Percentiles rank a stretch among this genome's conserved stretches.
phyloP scores from a whole-genome alignment of 2,329 filamentous ascomycete genomes.

The Fusarium transvaalense region DNA sequence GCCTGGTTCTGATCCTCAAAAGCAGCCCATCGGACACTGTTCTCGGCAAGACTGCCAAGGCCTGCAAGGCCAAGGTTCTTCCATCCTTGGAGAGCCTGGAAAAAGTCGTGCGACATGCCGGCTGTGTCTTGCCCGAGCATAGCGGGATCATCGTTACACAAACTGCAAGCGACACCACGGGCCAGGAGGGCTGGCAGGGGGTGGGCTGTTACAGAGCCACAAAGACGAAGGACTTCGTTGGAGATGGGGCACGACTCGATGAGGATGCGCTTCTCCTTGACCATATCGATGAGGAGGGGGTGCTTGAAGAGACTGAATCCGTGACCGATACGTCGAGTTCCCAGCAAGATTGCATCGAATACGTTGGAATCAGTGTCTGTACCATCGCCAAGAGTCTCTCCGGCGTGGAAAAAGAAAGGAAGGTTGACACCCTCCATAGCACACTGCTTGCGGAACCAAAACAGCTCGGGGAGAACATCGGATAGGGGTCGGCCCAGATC shows the following conservation, averaged over 20 bases:
- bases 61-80: constrained; percentile 91
- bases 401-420: constrained; percentile 96
- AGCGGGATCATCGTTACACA: constrained; percentile 92
- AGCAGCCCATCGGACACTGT: constrained; percentile 89
- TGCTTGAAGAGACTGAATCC: constrained; percentile 92
- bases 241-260: constrained; percentile 92
- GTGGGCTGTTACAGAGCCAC: constrained; percentile 80
- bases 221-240: constrained; percentile 87
- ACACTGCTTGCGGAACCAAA: constrained; percentile 94
- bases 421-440: constrained; percentile 81
- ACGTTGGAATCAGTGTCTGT: constrained; percentile 82
- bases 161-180: constrained; percentile 83
- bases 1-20: constrained; percentile 82
- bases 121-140: constrained; percentile 86
- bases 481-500: constrained; percentile 80
- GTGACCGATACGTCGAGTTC: constrained; percentile 89
- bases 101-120: constrained; percentile 93
- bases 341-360: constrained; percentile 88
- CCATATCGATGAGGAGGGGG: constrained; percentile 86
- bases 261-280: constrained; percentile 88
- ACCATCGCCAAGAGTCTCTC: constrained; percentile 84
- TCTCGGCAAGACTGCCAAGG: constrained; percentile 88
- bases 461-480: constrained; percentile 84
- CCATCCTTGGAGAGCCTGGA: constrained; percentile 92
- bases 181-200: constrained; percentile 86